Percentiles rank a stretch among this genome's conserved stretches.
Evolutionary conservation across 257 asterid genomes (phyloP).

Genomic region (Anisodus acutangulus): DNA sequence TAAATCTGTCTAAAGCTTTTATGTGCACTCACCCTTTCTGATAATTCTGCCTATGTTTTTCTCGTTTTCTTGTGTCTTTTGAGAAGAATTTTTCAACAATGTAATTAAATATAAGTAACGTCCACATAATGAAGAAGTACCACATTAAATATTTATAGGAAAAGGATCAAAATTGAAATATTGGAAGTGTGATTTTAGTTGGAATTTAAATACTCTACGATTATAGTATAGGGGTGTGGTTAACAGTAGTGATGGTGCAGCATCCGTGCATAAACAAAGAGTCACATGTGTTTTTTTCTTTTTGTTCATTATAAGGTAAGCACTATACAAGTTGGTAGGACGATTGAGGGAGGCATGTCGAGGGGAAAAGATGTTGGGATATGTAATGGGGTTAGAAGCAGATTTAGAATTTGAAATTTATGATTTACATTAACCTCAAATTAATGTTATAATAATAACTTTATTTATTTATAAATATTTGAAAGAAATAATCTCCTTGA

Average conservation of each 20-base stretch:
- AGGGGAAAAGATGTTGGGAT: too few species aligned
- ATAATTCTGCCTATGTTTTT: background rate
- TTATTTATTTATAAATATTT: too few species aligned
- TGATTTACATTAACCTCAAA: too few species aligned
- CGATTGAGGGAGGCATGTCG: too few species aligned
- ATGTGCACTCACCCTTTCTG: background rate
- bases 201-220: background rate
- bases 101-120: background rate
- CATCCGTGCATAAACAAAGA: constrained; percentile 13
- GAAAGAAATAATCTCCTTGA: too few species aligned
- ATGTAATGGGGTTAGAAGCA: too few species aligned
- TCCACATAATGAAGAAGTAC: background rate
- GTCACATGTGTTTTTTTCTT: background rate
- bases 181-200: background rate
- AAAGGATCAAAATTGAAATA: background rate
- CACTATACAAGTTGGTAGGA: too few species aligned
- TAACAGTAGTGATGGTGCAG: background rate
- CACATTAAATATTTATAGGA: background rate
- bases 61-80: background rate
- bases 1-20: background rate
- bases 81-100: background rate
- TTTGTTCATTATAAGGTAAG: too few species aligned
- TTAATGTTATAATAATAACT: too few species aligned
- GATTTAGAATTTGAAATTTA: too few species aligned
- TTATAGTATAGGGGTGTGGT: too few species aligned